Evolutionary conservation across 2,329 filamentous ascomycete genomes (phyloP), one percentile per base, ranked within the genome.

Genomic region (Sporothrix inflata): DNA sequence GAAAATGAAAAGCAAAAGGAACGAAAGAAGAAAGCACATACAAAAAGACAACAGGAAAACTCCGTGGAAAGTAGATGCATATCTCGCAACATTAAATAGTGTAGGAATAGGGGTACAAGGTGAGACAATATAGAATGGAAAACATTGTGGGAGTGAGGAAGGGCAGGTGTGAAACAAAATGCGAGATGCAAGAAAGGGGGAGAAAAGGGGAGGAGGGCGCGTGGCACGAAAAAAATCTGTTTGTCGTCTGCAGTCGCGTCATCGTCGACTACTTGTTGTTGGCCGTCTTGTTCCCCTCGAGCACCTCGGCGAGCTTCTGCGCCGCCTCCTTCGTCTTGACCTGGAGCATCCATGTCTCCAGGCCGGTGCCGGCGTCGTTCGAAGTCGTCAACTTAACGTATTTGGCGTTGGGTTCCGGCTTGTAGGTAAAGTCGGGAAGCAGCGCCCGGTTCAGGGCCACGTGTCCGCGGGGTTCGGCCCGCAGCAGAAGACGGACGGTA

Each of bases 391-490:
- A 76, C 78, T 87, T 89, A 73, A 91, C 82, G 73, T 87, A 89
- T 80, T 90, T 92, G 63, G 79, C 84, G 34, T 78, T 78, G 12
- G 84, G 83, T 38, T 86, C 85, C 7, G 85, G 82, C 77, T 87
- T 87, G 82, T 94, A 94, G 5, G 84, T 84, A 69, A 90, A 81
- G n/a, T 85, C 83, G 1, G 88, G 83, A 45, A 93, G 81, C 66
- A 94, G 80, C 24, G 84, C 81, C 76, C 90, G 88, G 82, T 97
- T 97, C 77, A 97, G 83, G 3, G 91, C 87, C 63, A 95, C 84
- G 51, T 91, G 88, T 19, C 93, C 93, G 74, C 90, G 87, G 0
- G 92, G 92, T 75, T 94, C 91, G n/a, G 89, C 88, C 67, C 93
- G 89, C 74, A 94, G 82, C 24, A 97, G 82, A 61, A 96, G 83